Base-by-base conservation (phyloP, 257 asterid species). In the Gentiana macrophylla region DNA sequence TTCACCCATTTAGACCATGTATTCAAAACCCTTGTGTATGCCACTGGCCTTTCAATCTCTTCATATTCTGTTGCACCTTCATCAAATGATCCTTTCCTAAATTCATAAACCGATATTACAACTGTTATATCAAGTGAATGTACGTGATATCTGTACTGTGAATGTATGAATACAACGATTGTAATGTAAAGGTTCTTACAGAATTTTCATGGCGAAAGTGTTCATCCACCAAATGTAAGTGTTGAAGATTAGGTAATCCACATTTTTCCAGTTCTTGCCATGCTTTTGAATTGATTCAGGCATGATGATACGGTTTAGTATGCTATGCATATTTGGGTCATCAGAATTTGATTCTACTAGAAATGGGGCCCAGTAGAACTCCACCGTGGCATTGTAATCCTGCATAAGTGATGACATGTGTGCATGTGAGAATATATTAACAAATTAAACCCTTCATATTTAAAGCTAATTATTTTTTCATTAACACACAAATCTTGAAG, bases 201-300 rank as follows among this genome's bases (percentile, higher is more conserved):
- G 50, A 55, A 84, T 75, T 82, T 87, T 87, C 91, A 87, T 87
- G 68, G 71, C 62, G 37, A 56, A 57, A 60, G 94, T 87, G 77
- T 87, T 87, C 96, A 87, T 87, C 96, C 96, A 87, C 96, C 96
- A 87, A 53, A 87, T 87, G 57, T 87, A 87, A 0, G 96, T 80
- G 74, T 87, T 84, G 79, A 87, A 87, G 60, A 87, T 51, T 61
- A 87, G 94, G 73, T 67, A 87, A 56, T 87, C 96, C 9, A 77
- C 96, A 50, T 79, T 69, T 72, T 70, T 82, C 96, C 96, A 87
- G 32, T 80, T 76, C 58, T 65, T 37, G 68, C 86, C 96, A 46
- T 87, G 94, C n/a, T 82, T 87, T 7, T 77, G 52, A 62, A 87
- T 84, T 2, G 96, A 84, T 44, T 77, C 83, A 0, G 96, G 94